Evolutionary conservation across 2,329 filamentous ascomycete species (phyloP), one percentile per base, ranked within the genome.

Genomic region (Ophiosphaerella herpotricha): DNA sequence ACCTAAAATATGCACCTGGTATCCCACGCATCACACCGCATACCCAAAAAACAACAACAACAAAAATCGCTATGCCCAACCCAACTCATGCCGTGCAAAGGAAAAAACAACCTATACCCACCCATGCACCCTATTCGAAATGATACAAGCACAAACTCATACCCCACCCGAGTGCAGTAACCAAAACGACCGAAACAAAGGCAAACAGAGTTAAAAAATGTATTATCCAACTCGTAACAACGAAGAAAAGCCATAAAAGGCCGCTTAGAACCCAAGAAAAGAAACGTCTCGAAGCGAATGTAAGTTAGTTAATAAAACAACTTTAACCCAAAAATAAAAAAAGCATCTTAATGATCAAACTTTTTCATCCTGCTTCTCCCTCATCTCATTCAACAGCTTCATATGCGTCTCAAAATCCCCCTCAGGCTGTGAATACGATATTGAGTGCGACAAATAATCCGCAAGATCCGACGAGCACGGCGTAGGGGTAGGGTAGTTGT

Each of bases 381-480:
- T 38, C 16, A 21, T 38, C 13, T 38, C 4, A 11, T 16, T 18
- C 16, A 6, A 12, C 36, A 5, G 16, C 36, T 29, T 6, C 26
- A 29, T 29, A 11, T 29, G 26, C 6, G 26, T 1, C 11, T 4
- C 26, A 29, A 29, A 29, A 11, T 29, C 7, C 21, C 36, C 44
- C 7, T 39, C 39, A 29, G 13, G 44, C 21, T 47, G 44, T 9
- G 38, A 43, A 40, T 43, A 55, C 11, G 52, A 55, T 48, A 58
- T 55, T 7, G 52, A 55, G n/a, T 57, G 54, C 2, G 54, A 50
- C 6, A 57, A 46, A 31, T 57, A 57, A 16, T 49, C 54, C 5
- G 52, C 45, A 6, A 57, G 40, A 16, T 40, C 38, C 18, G 36
- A 38, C 29, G 48, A 44, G 32, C 33, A 32, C 21, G 42, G 37